These are phyloP conservation scores for Cryptomeria japonica DNA, from an alignment of 75 land plant species.

Conservation along the genomic window DNA sequence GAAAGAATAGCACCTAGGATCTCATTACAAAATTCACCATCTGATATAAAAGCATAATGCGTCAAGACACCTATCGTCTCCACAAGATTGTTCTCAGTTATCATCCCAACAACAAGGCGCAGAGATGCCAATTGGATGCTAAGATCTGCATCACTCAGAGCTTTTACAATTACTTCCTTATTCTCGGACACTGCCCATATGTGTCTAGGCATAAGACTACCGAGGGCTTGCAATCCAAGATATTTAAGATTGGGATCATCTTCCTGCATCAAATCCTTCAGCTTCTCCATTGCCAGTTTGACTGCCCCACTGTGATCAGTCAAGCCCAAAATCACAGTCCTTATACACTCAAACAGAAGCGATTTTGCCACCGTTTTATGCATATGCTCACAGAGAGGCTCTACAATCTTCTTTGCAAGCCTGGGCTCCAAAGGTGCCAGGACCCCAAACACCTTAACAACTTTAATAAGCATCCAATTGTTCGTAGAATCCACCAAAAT, in stretches of 20 bases:
- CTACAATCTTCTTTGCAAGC: constrained; percentile 74
- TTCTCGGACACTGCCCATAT: constrained; percentile 76
- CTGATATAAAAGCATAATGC: constrained; percentile 62
- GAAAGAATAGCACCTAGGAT: constrained; percentile 72
- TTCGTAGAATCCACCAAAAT: constrained; percentile 63
- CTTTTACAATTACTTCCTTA: constrained; percentile 64
- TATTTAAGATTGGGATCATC: constrained; percentile 93
- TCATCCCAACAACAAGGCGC: constrained; percentile 72
- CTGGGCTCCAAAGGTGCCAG: constrained; percentile 81
- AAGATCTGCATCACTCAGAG: constrained; percentile 70
- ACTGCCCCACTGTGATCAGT: constrained; percentile 64
- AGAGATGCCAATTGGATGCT: constrained; percentile 73
- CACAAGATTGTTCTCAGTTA: constrained; percentile 69
- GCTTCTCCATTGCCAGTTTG: constrained; percentile 68
- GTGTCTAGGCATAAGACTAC: constrained; percentile 44
- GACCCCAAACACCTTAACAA: constrained; percentile 83
- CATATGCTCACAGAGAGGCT: constrained; percentile 80
- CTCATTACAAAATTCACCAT: constrained; percentile 80
- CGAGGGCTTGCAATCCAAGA: constrained; percentile 75
- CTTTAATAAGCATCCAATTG: constrained; percentile 95
- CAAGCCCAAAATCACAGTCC: constrained; percentile 65
- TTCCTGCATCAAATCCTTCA: constrained; percentile 56
- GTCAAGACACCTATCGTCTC: constrained; percentile 70
- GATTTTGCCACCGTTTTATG: constrained; percentile 75
- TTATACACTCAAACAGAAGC: constrained; percentile 83